Percentiles rank a stretch among this genome's conserved stretches.
These are phyloP conservation scores for Cylindrotheca fusiformis DNA, from an alignment of 108 stramenopile species.

Conservation along the genomic window DNA sequence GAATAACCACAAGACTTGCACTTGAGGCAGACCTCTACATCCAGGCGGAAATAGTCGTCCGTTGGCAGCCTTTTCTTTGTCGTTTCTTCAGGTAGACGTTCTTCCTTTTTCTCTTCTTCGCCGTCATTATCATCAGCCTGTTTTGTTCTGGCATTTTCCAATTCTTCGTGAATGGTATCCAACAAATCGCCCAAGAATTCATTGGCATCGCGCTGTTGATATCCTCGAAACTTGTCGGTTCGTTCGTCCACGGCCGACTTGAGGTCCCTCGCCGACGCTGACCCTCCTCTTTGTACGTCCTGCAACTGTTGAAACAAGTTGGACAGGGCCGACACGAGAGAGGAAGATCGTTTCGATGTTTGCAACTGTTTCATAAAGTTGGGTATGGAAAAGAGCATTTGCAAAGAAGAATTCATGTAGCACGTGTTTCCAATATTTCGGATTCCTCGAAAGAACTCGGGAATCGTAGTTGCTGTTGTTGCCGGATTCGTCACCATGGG, in stretches of 20 bases:
- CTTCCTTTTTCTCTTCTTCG: conserved; percentile 8
- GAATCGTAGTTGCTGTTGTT: no score
- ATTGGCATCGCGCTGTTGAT: conserved; percentile 80
- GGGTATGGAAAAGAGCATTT: conserved; percentile 56
- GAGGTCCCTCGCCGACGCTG: conserved; percentile 37
- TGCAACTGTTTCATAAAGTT: conserved; percentile 13
- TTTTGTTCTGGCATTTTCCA: conserved; percentile 13
- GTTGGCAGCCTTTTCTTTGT: conserved; percentile 32
- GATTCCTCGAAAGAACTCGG: conserved; percentile 27
- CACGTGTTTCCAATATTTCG: conserved; percentile 82
- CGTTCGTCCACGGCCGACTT: conserved; percentile 64
- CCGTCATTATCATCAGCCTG: conserved; percentile 9
- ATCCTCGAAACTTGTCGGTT: conserved; percentile 60
- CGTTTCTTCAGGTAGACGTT: neutral
- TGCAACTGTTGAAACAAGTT: conserved; percentile 7
- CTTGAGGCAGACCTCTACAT: conserved; percentile 63
- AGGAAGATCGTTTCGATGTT: neutral
- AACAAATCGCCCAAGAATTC: conserved; percentile 70
- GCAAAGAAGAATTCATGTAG: conserved; percentile 76
- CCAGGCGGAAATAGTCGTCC: conserved; percentile 66
- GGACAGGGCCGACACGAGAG: conserved; percentile 3
- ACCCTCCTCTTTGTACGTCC: conserved; percentile 1
- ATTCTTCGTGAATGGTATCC: conserved; percentile 73
- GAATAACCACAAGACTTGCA: conserved; percentile 75
- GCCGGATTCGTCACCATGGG: neutral